These are phyloP conservation scores for Heliosperma pusillum DNA, from an alignment of 148 eudicot genomes.

Conservation along the genomic window DNA sequence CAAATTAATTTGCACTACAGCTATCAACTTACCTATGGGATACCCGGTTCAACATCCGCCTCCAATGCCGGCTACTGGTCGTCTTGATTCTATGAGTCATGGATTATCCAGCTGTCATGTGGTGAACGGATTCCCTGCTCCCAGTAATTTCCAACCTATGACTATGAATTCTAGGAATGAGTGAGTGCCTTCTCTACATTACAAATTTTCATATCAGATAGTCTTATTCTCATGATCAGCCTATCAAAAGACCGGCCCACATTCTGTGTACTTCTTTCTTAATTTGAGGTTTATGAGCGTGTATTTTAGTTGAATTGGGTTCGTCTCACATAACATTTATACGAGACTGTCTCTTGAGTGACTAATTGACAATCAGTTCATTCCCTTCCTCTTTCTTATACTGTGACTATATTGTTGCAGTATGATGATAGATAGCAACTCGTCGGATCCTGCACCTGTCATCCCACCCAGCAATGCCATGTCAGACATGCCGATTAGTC, in stretches of 20 bases:
- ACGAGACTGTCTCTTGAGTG: too few species aligned
- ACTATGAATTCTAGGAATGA: slow-evolving; percentile 86
- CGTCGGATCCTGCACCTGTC: slow-evolving; percentile 50
- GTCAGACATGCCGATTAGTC: slow-evolving; percentile 87
- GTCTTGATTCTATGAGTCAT: slow-evolving; percentile 72
- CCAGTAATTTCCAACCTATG: slow-evolving; percentile 74
- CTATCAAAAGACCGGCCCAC: too few species aligned
- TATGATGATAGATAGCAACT: slow-evolving; percentile 63
- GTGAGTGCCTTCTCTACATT: slow-evolving; percentile 43
- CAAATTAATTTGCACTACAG: slow-evolving; percentile 52
- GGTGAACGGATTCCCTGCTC: slow-evolving; percentile 95
- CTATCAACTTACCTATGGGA: slow-evolving; percentile 94
- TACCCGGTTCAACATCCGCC: slow-evolving; percentile 90
- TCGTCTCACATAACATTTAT: too few species aligned
- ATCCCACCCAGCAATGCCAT: slow-evolving; percentile 62
- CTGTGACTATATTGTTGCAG: slow-evolving; percentile 25
- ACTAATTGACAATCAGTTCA: too few species aligned
- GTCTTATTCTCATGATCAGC: too few species aligned
- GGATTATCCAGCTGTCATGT: slow-evolving; percentile 77
- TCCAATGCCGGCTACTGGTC: slow-evolving; percentile 74
- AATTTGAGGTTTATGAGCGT: too few species aligned
- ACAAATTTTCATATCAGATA: not conserved
- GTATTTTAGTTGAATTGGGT: too few species aligned
- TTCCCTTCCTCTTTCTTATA: not conserved
- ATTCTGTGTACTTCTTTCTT: too few species aligned